A percentile compares a stretch with the other conserved stretches of the same genome.
phyloP scores from a whole-genome alignment of 305 asterid species.

The Ajuga reptans region DNA sequence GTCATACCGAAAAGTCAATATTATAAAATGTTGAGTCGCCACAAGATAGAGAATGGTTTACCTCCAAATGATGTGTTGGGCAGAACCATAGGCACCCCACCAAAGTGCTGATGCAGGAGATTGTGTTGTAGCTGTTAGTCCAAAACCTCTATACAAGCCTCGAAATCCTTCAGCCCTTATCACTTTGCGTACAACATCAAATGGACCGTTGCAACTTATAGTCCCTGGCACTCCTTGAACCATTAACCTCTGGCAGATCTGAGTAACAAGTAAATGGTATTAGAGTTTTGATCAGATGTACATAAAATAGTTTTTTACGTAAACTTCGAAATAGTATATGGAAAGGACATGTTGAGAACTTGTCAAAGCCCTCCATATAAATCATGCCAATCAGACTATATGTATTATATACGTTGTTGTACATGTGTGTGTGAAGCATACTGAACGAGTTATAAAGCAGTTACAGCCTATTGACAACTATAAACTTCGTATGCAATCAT shows the following conservation, averaged over 20 bases:
- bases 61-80: slow-evolving; percentile 87
- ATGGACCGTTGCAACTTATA: slow-evolving; percentile 56
- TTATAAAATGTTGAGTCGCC: background rate
- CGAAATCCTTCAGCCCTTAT: slow-evolving; percentile 57
- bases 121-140: slow-evolving; percentile 63
- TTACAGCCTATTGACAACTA: background rate
- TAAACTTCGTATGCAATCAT: background rate
- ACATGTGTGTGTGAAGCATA: background rate
- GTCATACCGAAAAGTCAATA: background rate
- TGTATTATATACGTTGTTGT: background rate
- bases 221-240: slow-evolving; percentile 90
- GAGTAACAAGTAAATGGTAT: slow-evolving; percentile 12
- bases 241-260: slow-evolving; percentile 84
- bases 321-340: background rate
- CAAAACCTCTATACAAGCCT: slow-evolving; percentile 82
- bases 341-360: background rate
- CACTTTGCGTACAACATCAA: slow-evolving; percentile 57
- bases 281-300: background rate
- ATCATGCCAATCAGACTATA: background rate
- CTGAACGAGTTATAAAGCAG: background rate
- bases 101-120: slow-evolving; percentile 92
- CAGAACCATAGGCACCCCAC: slow-evolving; percentile 91
- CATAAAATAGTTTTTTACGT: background rate
- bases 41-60: slow-evolving; percentile 15
- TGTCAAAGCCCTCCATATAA: too few relatives aligned